Percentiles rank a stretch among this genome's conserved stretches.
Evolutionary conservation across 345 rosid genomes (phyloP).

Genomic region (Eucalyptus tenuipes): DNA sequence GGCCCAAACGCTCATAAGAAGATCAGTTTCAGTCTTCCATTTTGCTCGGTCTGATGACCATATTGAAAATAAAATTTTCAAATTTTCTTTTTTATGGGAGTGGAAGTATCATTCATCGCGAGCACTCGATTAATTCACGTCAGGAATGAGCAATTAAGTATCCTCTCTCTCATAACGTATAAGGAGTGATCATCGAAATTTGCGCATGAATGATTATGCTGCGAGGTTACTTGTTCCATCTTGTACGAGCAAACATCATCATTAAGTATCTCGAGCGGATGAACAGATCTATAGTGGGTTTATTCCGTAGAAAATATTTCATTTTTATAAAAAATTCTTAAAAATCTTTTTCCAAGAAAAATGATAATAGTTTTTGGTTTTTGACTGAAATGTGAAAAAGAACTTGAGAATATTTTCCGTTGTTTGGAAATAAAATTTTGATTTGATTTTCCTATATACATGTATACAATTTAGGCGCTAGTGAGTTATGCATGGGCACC

Average conservation of each 20-base stretch:
- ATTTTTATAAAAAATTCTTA: too few species aligned
- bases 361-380: too few species aligned
- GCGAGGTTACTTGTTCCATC: accelerated
- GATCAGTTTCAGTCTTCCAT: not conserved
- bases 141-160: not conserved
- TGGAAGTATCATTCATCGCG: not conserved
- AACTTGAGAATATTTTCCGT: too few species aligned
- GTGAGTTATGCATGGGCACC: too few species aligned
- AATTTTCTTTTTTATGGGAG: not conserved
- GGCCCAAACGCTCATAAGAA: not conserved
- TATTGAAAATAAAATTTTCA: not conserved
- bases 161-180: not conserved
- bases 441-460: too few species aligned
- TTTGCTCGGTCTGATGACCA: not conserved
- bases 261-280: not conserved
- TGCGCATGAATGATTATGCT: too few species aligned
- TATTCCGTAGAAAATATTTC: too few species aligned
- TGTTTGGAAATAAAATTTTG: too few species aligned
- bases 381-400: too few species aligned
- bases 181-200: not conserved
- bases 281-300: not conserved
- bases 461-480: too few species aligned
- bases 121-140: not conserved
- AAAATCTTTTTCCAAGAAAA: too few species aligned
- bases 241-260: not conserved